These are phyloP conservation scores for Hemisphaericaspora subhashii DNA, from an alignment of 1,139 yeast species.

Conservation along the genomic window DNA sequence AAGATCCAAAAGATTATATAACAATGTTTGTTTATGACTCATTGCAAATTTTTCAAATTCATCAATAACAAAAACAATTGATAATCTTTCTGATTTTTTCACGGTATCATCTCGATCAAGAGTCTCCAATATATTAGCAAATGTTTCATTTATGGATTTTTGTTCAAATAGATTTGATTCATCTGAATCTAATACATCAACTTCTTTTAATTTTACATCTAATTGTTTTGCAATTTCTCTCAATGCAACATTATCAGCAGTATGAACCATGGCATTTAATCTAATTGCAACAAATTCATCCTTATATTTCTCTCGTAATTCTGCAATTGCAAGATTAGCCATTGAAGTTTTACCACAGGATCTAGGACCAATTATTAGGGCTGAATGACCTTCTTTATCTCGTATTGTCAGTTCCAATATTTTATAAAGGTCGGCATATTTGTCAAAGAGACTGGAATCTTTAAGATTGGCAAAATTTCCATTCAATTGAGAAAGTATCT, in stretches of 20 bases:
- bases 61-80: slow-evolving; percentile 78
- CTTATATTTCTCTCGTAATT: slow-evolving; percentile 37
- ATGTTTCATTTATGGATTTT: slow-evolving; percentile 42
- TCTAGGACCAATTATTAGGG: slow-evolving; percentile 76
- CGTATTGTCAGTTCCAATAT: slow-evolving; percentile 65
- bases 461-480: slow-evolving; percentile 22
- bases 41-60: slow-evolving; percentile 80
- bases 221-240: slow-evolving; percentile 85
- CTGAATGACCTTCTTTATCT: slow-evolving; percentile 79
- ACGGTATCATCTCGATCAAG: slow-evolving; percentile 24
- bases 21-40: slow-evolving; percentile 72
- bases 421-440: slow-evolving; percentile 50
- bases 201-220: slow-evolving; percentile 43
- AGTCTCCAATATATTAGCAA: slow-evolving; percentile 37
- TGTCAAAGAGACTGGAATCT: slow-evolving; percentile 26
- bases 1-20: slow-evolving; percentile 85
- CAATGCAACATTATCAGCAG: slow-evolving; percentile 76
- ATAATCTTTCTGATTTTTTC: slow-evolving; percentile 27
- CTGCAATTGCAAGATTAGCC: slow-evolving; percentile 55
- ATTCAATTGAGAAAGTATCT: slow-evolving; percentile 22
- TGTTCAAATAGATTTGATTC: slow-evolving; percentile 37
- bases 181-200: slow-evolving; percentile 14
- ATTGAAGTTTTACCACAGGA: slow-evolving; percentile 74
- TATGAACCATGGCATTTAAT: slow-evolving; percentile 70
- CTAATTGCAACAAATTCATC: slow-evolving; percentile 60